Base-by-base conservation (phyloP, 495 filamentous ascomycete genomes). In the Aspergillus leporis region DNA sequence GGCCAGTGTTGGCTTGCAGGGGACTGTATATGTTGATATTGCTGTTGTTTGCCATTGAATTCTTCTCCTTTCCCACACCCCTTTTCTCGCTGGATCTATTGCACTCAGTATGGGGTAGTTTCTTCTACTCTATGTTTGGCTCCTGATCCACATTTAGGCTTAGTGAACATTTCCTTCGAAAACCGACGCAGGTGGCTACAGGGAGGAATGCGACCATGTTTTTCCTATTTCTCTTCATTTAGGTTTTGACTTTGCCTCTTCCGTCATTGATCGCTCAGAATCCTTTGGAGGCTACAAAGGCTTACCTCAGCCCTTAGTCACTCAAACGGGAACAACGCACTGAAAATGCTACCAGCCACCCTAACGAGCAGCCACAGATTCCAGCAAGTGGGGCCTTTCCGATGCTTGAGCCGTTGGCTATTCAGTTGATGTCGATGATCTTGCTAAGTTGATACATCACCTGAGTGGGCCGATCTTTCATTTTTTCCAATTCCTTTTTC, bases 251-350 rank as follows among this genome's bases (percentile, higher is more conserved):
- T 68, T 73, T 61, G 64, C 70, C 70, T 66, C 72, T 75, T 73
- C 67, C 72, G 72, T 75, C 72, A 73, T 74, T 40, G 41, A 47
- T 55, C 53, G 30, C 46, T 53, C 46, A 40, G 51, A n/a, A n/a
- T n/a, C n/a, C n/a, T n/a, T n/a, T n/a, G n/a, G n/a, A 31, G 34
- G 30, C 40, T 55, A 49, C 51, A 49, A 28, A 50, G 9, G 59
- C 54, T 58, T 59, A 62, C 18, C 12, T 65, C 61, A 64, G 36
- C 31, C 19, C 16, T 58, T 16, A 40, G 31, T 41, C 45, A 28
- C 31, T 10, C 3, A n/a, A 23, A 18, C 28, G 8, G 46, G 19
- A n/a, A 36, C 53, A 45, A 61, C 41, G 41, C 55, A 46, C 47
- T 43, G 32, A 45, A 57, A 60, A 43, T 45, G n/a, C 40, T 30